Conservation (phyloP, 176 grass and related monocot genomes). For the Aegilops longissima region DNA sequence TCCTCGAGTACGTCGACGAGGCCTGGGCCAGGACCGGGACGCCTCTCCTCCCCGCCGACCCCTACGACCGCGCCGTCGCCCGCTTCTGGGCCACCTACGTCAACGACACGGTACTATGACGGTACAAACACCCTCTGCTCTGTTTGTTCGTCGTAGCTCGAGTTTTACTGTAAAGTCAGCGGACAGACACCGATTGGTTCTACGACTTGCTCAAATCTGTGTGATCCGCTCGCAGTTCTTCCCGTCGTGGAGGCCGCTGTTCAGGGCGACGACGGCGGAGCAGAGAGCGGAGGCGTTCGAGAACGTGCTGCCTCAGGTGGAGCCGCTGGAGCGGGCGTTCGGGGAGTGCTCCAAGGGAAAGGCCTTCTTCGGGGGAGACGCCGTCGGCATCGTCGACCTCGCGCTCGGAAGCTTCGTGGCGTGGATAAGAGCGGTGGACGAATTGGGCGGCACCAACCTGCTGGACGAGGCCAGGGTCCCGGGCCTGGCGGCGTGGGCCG, state of each 20-base stretch:
- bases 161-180: too few species aligned
- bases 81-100: constrained; percentile 44
- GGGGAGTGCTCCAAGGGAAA: constrained; percentile 30
- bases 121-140: not conserved
- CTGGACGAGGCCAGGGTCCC: constrained; percentile 41
- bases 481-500: constrained; percentile 39
- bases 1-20: constrained; percentile 49
- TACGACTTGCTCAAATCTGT: not conserved
- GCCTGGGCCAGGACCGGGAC: not conserved
- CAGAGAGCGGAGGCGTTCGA: constrained; percentile 27
- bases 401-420: constrained; percentile 37
- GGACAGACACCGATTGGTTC: too few species aligned
- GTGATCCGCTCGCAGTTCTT: constrained; percentile 23
- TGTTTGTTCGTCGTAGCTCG: not conserved
- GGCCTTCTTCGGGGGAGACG: constrained; percentile 42
- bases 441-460: constrained; percentile 29
- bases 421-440: constrained; percentile 39
- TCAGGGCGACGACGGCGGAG: constrained; percentile 36
- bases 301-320: constrained; percentile 16
- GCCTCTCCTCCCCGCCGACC: constrained; percentile 19
- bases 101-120: constrained; percentile 18
- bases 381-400: constrained; percentile 42
- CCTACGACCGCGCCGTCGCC: constrained; percentile 26
- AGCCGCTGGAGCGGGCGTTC: constrained; percentile 45
- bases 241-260: constrained; percentile 5